A percentile compares a stretch with the other conserved stretches of the same genome.
Evolutionary conservation across 1,284 basidiomycete species (phyloP).

Genomic region (Ustilago loliicola): DNA sequence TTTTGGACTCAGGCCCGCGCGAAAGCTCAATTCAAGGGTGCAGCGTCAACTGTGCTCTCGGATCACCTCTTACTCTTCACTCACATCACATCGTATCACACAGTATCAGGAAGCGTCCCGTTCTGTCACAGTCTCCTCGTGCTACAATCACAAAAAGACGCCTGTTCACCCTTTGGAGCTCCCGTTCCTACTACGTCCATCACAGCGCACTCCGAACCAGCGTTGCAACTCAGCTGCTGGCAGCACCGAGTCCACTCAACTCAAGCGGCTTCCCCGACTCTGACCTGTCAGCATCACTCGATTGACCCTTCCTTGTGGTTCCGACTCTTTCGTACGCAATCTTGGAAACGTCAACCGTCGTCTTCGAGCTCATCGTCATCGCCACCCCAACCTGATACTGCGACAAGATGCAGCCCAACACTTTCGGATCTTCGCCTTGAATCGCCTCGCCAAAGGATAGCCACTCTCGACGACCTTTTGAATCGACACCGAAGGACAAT

Average conservation of each 20-base stretch:
- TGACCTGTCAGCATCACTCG: background rate
- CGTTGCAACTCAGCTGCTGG: background rate
- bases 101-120: background rate
- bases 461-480: background rate
- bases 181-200: background rate
- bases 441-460: background rate
- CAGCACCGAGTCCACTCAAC: background rate
- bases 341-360: background rate
- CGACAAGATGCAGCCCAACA: constrained; percentile 3
- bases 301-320: background rate
- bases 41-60: constrained; percentile 6
- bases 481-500: background rate
- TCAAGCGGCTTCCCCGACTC: background rate
- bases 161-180: background rate
- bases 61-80: background rate
- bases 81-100: background rate
- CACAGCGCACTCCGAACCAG: background rate
- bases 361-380: background rate
- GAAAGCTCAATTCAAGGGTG: constrained; percentile 8
- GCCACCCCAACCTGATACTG: background rate
- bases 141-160: background rate
- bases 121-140: background rate
- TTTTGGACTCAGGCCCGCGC: constrained; percentile 5
- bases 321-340: background rate
- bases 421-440: background rate